Conservation (phyloP, 2,329 filamentous ascomycete species). For the Zalaria sp. region DNA sequence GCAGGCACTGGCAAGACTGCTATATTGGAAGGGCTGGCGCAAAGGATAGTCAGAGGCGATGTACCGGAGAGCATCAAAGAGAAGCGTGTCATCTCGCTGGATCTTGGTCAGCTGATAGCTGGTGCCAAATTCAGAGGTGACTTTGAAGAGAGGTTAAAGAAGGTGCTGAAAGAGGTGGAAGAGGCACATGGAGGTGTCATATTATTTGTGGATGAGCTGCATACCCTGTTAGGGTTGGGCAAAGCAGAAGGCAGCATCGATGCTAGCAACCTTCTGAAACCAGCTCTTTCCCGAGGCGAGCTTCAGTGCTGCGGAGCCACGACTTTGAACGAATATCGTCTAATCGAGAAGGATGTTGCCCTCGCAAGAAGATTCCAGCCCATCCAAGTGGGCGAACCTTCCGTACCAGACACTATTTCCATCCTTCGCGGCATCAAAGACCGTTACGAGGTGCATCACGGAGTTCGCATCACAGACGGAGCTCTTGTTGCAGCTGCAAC, state of each 20-base stretch:
- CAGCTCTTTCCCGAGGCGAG: constrained; percentile 81
- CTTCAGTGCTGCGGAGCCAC: constrained; percentile 93
- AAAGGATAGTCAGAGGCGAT: constrained; percentile 81
- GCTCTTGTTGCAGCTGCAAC: constrained; percentile 84
- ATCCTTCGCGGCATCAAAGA: constrained; percentile 95
- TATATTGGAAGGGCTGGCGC: constrained; percentile 76
- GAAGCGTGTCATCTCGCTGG: constrained; percentile 75
- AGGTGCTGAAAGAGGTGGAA: constrained; percentile 80
- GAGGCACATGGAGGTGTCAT: constrained; percentile 82
- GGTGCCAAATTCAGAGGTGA: constrained; percentile 93
- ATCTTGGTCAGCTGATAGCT: constrained; percentile 84
- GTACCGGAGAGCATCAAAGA: constrained; percentile 94
- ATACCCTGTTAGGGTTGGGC: constrained; percentile 79
- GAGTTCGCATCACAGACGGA: constrained; percentile 84
- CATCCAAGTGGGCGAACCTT: constrained; percentile 83
- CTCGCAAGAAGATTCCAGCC: constrained; percentile 87
- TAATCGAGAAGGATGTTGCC: constrained; percentile 92
- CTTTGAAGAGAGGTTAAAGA: constrained; percentile 88
- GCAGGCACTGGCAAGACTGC: constrained; percentile 92
- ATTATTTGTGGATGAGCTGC: constrained; percentile 87
- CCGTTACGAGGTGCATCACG: constrained; percentile 93
- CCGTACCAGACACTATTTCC: constrained; percentile 83
- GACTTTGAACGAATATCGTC: constrained; percentile 79
- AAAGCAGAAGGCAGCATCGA: constrained; percentile 96
- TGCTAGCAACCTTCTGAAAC: constrained; percentile 87